A percentile compares a stretch with the other conserved stretches of the same genome.
These are phyloP conservation scores for Malus hybrid DNA, from an alignment of 331 rosid genomes.

Conservation along the genomic window DNA sequence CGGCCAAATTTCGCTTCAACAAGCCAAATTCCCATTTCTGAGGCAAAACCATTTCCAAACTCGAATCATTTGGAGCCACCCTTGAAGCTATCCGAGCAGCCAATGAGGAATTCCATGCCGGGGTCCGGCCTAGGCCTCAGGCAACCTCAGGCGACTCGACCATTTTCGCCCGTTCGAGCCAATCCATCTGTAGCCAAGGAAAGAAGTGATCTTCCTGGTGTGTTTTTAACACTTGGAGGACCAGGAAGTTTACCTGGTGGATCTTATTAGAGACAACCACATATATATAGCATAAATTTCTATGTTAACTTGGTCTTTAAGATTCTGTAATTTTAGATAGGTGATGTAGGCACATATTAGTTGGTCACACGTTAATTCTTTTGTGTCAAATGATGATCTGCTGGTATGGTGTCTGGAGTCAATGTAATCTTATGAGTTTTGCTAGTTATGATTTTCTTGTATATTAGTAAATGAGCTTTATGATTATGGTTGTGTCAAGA, in stretches of 20 bases:
- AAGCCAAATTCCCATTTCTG: constrained; percentile 7
- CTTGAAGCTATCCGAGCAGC: constrained; percentile 25
- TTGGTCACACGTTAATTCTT: not conserved
- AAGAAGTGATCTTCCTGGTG: constrained; percentile 70
- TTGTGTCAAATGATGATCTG: constrained; percentile 3
- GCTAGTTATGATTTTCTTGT: not conserved
- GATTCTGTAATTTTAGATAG: constrained; percentile 16
- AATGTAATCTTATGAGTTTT: not conserved
- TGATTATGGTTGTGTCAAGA: not conserved
- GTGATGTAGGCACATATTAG: not conserved
- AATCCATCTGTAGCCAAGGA: constrained; percentile 27
- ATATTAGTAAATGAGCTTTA: not conserved
- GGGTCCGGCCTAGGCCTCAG: constrained; percentile 26
- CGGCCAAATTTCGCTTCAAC: constrained; percentile 21
- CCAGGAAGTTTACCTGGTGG: constrained; percentile 48
- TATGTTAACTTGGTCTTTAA: constrained; percentile 2
- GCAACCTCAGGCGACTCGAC: constrained; percentile 29
- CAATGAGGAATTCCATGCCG: constrained; percentile 11
- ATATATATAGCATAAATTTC: not conserved
- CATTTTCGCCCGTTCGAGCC: constrained; percentile 31
- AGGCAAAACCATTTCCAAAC: constrained; percentile 27
- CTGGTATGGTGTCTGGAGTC: not conserved
- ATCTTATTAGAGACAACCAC: constrained; percentile 2
- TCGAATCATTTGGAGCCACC: constrained; percentile 22
- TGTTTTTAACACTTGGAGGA: constrained; percentile 79